Base-by-base conservation (phyloP, 139 green algal genomes). In the Gonium pectorale region DNA sequence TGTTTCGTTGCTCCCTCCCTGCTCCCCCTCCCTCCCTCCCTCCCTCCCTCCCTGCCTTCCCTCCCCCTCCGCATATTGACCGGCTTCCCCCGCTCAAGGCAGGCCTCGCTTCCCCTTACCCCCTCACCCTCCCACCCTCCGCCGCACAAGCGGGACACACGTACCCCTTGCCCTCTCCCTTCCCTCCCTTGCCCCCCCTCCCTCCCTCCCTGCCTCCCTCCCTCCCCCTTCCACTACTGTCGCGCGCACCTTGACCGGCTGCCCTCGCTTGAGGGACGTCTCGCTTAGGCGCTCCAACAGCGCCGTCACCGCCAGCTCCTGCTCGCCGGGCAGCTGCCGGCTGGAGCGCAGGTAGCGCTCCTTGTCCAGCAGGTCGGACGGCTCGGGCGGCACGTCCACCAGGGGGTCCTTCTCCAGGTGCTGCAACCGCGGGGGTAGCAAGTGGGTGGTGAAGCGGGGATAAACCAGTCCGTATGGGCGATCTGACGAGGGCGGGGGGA, bases 321-420 rank as follows among this genome's bases (percentile, higher is more conserved):
- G 63, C 33, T 90, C 79, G 19, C 21, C 24, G 5, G 71, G 31
- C 66, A 95, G 80, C 60, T 85, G 22, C 51, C 87, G 90, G 88
- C 82, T 90, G 81, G 83, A 92, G 9, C 81, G 79, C 35, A 92
- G 80, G 81, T 95, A 96, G 8, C 91, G 78, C 27, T 91, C 92
- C 59, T 93, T 92, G 90, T 95, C 91, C 43, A 97, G 80, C 71
- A 95, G 90, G 67, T 95, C 90, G 27, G 67, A 72, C 0, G 93
- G 93, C 87, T 96, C 93, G 49, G 86, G 33, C 21, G 92, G 82
- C 35, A 95, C 93, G 19, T 94, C 87, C 66, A 87, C 90, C 60
- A 94, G 73, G 5, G 92, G 93, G 19, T 79, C 83, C 84, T 91
- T 94, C 83, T 95, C 90, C 49, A 95, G 80, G 72, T 94, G 83